Evolutionary conservation across 116 monocot genomes (phyloP).

Genomic region (Cymodocea nodosa): DNA sequence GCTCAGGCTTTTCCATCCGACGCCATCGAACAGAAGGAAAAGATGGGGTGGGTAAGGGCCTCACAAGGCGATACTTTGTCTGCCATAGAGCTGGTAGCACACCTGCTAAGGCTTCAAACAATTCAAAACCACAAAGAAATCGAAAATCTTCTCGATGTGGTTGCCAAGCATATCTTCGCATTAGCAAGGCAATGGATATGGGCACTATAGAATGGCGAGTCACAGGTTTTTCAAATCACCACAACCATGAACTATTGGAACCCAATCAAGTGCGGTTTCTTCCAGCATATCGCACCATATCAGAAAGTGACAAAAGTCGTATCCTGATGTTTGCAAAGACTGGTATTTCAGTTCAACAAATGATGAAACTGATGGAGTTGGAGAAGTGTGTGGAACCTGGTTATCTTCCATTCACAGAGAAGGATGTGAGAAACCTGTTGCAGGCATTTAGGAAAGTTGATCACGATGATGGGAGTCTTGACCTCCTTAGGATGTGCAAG

Average conservation of each 20-base stretch:
- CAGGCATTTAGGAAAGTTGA: constrained; percentile 63
- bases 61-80: constrained; percentile 72
- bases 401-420: constrained; percentile 72
- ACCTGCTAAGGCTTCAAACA: constrained; percentile 38
- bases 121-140: constrained; percentile 64
- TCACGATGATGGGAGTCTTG: constrained; percentile 47
- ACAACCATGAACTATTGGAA: constrained; percentile 79
- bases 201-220: constrained; percentile 61
- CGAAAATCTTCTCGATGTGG: constrained; percentile 82
- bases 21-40: constrained; percentile 80
- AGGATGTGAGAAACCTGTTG: constrained; percentile 81
- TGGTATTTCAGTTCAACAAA: constrained; percentile 84
- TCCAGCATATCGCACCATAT: constrained; percentile 67
- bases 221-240: constrained; percentile 66
- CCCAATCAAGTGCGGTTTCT: constrained; percentile 77
- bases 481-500: constrained; percentile 67
- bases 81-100: constrained; percentile 87
- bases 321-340: constrained; percentile 76
- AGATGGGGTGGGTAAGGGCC: constrained; percentile 70
- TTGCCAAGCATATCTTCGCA: constrained; percentile 76
- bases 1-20: constrained; percentile 73
- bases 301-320: constrained; percentile 53
- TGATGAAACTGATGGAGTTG: constrained; percentile 82
- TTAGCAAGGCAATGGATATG: constrained; percentile 37
- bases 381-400: constrained; percentile 74